Evolutionary conservation across 768 basidiomycete species (phyloP).

Genomic region (Suillus fuscotomentosus): DNA sequence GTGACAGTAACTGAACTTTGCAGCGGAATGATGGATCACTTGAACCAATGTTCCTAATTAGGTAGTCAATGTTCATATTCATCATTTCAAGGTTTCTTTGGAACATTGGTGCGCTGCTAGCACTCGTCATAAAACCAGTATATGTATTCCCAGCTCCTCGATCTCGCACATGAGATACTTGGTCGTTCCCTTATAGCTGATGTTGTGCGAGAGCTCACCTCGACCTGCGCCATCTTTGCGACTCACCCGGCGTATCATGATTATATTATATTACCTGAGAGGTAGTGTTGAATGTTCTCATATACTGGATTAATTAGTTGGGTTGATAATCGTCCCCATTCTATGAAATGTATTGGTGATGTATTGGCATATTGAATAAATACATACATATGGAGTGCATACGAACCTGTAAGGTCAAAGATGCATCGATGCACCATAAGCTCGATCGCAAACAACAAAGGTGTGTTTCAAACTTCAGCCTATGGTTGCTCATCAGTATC

Average conservation of each 20-base stretch:
- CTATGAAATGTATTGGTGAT: too few species aligned
- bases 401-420: too few species aligned
- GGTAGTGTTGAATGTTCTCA: neutral
- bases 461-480: too few species aligned
- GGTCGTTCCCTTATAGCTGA: neutral
- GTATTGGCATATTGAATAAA: too few species aligned
- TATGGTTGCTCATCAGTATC: too few species aligned
- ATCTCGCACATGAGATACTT: neutral
- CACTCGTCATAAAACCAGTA: neutral
- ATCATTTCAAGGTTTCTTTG: neutral
- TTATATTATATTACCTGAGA: neutral
- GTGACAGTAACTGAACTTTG: neutral
- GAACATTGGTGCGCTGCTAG: neutral
- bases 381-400: too few species aligned
- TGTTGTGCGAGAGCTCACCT: neutral
- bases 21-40: neutral
- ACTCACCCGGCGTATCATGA: too few species aligned
- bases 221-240: neutral
- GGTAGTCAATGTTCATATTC: neutral
- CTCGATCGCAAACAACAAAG: too few species aligned
- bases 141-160: neutral
- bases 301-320: neutral
- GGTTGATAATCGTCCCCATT: neutral
- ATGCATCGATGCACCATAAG: too few species aligned
- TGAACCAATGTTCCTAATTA: constrained; percentile 1